phyloP scores from a whole-genome alignment of 768 basidiomycete species.

The Phylloporus scabripes region DNA sequence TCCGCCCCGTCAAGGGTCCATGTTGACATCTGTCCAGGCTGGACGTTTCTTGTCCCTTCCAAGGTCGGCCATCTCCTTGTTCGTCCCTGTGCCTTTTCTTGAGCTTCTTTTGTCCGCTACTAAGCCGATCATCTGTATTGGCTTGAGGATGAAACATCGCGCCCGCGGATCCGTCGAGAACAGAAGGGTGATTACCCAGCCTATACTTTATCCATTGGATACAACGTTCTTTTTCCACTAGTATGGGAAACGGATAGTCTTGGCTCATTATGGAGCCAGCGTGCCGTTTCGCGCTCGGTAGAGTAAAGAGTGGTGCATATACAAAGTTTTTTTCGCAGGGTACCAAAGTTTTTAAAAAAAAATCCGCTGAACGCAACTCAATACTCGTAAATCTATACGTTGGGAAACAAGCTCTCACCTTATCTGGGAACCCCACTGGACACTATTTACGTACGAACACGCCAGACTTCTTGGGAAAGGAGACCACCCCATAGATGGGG shows the following conservation, averaged over 20 bases:
- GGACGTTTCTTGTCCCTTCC: slow-evolving; percentile 11
- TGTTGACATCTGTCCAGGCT: slow-evolving; percentile 3
- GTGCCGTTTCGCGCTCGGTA: slow-evolving; percentile 1
- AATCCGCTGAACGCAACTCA: slow-evolving; percentile 13
- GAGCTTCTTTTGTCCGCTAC: slow-evolving; percentile 18
- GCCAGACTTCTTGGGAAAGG: slow-evolving; percentile 17
- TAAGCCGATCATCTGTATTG: slow-evolving; percentile 18
- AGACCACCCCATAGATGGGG: slow-evolving; percentile 18
- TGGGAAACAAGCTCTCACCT: slow-evolving; percentile 19
- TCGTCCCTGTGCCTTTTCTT: slow-evolving; percentile 15
- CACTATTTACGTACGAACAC: slow-evolving; percentile 22
- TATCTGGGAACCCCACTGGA: slow-evolving; percentile 19
- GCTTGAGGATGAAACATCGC: slow-evolving; percentile 17
- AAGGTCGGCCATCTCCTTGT: slow-evolving; percentile 9
- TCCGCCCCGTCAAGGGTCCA: slow-evolving; percentile 13
- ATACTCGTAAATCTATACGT: slow-evolving; percentile 12
- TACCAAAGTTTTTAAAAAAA: neutral
- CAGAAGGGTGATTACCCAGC: slow-evolving; percentile 11
- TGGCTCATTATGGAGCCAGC: slow-evolving; percentile 7
- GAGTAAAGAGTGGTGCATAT: neutral
- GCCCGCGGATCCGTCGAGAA: slow-evolving; percentile 23
- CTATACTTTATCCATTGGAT: slow-evolving; percentile 8
- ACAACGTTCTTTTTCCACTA: slow-evolving; percentile 13
- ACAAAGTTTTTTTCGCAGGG: neutral
- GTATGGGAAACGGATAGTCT: slow-evolving; percentile 8